Evolutionary conservation across 805 yeast species (phyloP), one percentile per base, ranked within the genome.

Genomic region (Kurtzmaniella cleridarum): DNA sequence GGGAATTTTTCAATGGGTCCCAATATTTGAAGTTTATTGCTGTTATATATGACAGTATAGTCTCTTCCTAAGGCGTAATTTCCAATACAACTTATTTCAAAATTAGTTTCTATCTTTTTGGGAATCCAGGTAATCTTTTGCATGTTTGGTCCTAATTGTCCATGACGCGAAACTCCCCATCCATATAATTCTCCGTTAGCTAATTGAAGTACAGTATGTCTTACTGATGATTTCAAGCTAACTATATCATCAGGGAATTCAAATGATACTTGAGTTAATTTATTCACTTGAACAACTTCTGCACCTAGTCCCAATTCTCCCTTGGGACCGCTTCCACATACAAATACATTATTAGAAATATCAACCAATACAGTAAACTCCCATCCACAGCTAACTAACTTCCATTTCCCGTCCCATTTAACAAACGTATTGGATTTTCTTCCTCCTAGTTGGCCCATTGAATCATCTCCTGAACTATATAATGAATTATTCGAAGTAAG

Each of bases 311-410:
- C 96, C 27, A 88, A 61, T 52, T 87, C 95, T 0, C 96, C 95
- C 41, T 77, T 77, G 0, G 61, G 56, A 0, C 95, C 96, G 4
- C 43, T 27, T 0, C 96, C 96, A 44, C 78, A 63, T 0, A 69
- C 60, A 50, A 59, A 78, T 0, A 88, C 50, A 4, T 58, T 59
- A 38, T 70, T 63, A 0, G 54, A 36, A 0, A 30, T 39, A 32
- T 69, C 63, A 0, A 81, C 69, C 3, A 84, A 57, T 0, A 84
- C 59, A 0, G 84, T 69, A 49, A 67, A 85, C 43, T 81, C 91
- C 95, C 95, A 91, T 0, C 96, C 95, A 31, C 91, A 81, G 3
- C 79, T 66, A 1, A 77, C 69, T 39, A 69, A 64, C 18, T 46
- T 54, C 78, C 84, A 70, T 0, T 43, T 30, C 33, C 42, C 23